Evolutionary conservation across 2,329 filamentous ascomycete species (phyloP).

Genomic region (Seiridium unicorne): DNA sequence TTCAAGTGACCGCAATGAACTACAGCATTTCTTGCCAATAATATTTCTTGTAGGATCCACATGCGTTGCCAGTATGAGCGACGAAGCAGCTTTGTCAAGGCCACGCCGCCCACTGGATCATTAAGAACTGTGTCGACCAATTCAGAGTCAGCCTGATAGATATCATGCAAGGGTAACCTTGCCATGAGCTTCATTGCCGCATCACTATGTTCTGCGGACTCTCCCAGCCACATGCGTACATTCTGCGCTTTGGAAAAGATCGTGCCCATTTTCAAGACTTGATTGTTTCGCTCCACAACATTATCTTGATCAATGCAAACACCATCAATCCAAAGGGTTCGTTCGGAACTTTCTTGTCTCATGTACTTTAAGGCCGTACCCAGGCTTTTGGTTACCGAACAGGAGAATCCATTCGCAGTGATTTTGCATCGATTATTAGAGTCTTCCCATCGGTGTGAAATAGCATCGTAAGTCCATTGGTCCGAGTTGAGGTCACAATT

Average conservation of each 20-base stretch:
- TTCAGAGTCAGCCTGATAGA: not conserved
- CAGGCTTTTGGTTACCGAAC: not conserved
- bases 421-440: not conserved
- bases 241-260: not conserved
- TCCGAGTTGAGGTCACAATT: not conserved
- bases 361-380: not conserved
- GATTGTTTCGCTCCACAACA: not conserved
- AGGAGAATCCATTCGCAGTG: not conserved
- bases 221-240: not conserved
- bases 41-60: constrained; percentile 6
- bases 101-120: not conserved
- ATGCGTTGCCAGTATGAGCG: constrained; percentile 3
- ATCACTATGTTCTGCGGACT: not conserved
- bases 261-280: not conserved
- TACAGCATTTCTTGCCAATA: not conserved
- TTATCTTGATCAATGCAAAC: not conserved
- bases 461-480: not conserved
- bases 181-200: not conserved
- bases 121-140: no score
- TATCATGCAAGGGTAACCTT: no score
- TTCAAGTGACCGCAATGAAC: constrained; percentile 1
- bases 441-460: not conserved
- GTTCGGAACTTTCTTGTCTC: not conserved
- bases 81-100: not conserved
- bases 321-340: not conserved